These are phyloP conservation scores for Hypsizygus marmoreus DNA, from an alignment of 768 basidiomycete genomes.

Conservation along the genomic window DNA sequence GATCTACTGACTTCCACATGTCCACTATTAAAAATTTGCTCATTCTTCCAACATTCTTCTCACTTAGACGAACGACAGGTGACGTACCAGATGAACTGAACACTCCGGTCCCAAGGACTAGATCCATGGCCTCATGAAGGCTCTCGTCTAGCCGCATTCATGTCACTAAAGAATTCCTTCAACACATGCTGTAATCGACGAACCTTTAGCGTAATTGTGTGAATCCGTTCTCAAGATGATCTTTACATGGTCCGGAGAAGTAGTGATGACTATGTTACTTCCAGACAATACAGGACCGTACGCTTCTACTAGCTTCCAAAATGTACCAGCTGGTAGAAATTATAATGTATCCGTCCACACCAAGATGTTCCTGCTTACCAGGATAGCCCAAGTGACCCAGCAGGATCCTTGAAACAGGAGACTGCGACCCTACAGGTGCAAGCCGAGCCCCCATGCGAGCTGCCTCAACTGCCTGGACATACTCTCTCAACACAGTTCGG, in stretches of 20 bases:
- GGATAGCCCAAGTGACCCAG: background rate
- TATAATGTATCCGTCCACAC: too few relatives aligned
- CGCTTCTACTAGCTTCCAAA: background rate
- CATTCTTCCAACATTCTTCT: background rate
- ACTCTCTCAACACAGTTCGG: background rate
- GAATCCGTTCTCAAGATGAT: slow-evolving; percentile 18
- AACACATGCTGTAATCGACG: background rate
- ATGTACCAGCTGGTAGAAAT: background rate
- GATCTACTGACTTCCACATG: slow-evolving; percentile 44
- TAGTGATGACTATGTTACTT: slow-evolving; percentile 9
- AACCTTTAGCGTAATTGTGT: slow-evolving; percentile 17
- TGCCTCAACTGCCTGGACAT: background rate
- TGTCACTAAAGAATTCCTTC: background rate
- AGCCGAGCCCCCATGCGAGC: background rate
- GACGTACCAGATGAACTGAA: slow-evolving; percentile 54
- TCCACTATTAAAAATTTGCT: slow-evolving; percentile 38
- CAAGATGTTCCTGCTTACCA: background rate
- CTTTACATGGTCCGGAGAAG: slow-evolving; percentile 18
- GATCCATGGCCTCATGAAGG: slow-evolving; percentile 10
- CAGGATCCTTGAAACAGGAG: background rate
- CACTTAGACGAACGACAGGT: background rate
- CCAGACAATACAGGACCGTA: slow-evolving; percentile 4
- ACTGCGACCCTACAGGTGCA: background rate
- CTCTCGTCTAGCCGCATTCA: slow-evolving; percentile 9
- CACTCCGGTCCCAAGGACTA: slow-evolving; percentile 39